These are phyloP conservation scores for Pulveroboletus ravenelii DNA, from an alignment of 768 basidiomycete species.

Conservation along the genomic window DNA sequence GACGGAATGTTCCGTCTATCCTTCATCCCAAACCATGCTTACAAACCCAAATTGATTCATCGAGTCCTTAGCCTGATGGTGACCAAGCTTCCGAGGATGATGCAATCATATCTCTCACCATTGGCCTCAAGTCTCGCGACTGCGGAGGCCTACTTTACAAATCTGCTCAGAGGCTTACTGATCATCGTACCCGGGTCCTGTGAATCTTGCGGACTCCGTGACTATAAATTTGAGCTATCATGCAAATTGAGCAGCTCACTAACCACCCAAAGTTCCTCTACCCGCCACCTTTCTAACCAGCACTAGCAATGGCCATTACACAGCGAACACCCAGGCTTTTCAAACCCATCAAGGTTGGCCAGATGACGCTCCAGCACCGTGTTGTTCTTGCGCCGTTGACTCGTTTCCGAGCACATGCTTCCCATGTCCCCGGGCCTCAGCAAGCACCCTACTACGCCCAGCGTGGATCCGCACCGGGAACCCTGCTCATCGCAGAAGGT, in stretches of 20 bases:
- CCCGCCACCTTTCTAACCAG: not conserved
- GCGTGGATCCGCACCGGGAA: conserved; percentile 34
- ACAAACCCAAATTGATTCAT: not conserved
- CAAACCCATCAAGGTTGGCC: conserved; percentile 32
- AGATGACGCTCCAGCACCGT: conserved; percentile 41
- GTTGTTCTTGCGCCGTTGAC: conserved; percentile 54
- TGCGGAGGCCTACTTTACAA: not conserved
- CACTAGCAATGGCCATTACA: not conserved
- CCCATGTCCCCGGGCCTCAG: conserved; percentile 36
- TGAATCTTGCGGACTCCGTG: not conserved
- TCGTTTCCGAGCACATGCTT: conserved; percentile 34
- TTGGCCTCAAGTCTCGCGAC: too few species aligned
- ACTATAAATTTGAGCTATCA: not conserved
- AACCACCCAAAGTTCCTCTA: not conserved
- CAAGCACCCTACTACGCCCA: conserved; percentile 41
- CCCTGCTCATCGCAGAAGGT: conserved; percentile 54
- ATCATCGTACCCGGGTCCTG: not conserved
- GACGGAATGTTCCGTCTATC: too few species aligned
- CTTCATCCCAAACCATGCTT: too few species aligned
- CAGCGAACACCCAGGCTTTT: conserved; percentile 22
- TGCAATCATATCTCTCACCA: too few species aligned
- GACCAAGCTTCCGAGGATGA: too few species aligned
- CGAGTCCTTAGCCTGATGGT: too few species aligned
- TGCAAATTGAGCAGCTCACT: not conserved
- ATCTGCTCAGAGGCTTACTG: not conserved